A percentile compares a stretch with the other conserved stretches of the same genome.
phyloP scores from a whole-genome alignment of 352 stramenopile species.

The Pythium sukuiense region DNA sequence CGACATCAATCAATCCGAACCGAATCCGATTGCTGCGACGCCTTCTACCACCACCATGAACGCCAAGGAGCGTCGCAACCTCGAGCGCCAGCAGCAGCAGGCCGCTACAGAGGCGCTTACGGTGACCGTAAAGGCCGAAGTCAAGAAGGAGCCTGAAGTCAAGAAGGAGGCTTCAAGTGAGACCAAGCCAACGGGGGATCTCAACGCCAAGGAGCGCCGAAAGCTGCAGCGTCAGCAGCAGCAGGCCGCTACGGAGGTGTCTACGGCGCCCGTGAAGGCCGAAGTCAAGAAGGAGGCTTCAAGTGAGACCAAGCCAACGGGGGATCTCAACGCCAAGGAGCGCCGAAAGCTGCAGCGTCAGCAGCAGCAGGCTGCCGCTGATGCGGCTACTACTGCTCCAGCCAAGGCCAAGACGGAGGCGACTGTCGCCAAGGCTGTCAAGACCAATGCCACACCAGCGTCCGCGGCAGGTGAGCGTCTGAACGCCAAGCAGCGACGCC shows the following conservation, averaged over 20 bases:
- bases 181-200: background rate
- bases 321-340: constrained; percentile 63
- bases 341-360: constrained; percentile 26
- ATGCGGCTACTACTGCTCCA: background rate
- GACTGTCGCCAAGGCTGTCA: background rate
- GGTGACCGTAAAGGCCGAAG: background rate
- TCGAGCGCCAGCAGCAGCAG: constrained; percentile 22
- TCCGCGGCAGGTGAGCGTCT: constrained; percentile 22
- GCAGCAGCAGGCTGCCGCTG: constrained; percentile 16
- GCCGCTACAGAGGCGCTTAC: background rate
- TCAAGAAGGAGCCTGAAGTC: no score
- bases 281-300: constrained; percentile 11
- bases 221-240: constrained; percentile 24
- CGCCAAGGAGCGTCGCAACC: constrained; percentile 52
- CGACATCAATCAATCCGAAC: constrained; percentile 1
- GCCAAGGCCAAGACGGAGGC: constrained; percentile 10
- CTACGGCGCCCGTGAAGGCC: background rate
- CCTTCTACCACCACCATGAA: constrained; percentile 32
- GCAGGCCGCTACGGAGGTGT: background rate
- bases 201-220: constrained; percentile 72
- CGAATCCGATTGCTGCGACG: background rate
- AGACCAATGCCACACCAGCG: background rate
- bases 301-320: background rate
- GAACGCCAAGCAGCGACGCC: constrained; percentile 57
- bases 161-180: constrained; percentile 17